These are phyloP conservation scores for Claviceps digitariae DNA, from an alignment of 2,329 filamentous ascomycete genomes.

Conservation along the genomic window DNA sequence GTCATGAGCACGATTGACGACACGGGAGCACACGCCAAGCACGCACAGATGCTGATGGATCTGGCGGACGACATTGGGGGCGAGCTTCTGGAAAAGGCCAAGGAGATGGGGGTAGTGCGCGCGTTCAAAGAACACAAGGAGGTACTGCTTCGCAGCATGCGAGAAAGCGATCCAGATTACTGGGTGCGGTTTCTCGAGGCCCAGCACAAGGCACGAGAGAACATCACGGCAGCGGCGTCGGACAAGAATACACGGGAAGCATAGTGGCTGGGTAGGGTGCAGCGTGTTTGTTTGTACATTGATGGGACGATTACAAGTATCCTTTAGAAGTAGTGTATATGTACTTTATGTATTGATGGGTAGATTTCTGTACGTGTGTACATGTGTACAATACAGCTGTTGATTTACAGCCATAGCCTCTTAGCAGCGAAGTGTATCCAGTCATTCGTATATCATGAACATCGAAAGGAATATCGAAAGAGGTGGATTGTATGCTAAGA, in stretches of 20 bases:
- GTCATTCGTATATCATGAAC: too few species aligned
- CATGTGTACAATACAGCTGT: too few species aligned
- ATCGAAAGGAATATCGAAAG: too few species aligned
- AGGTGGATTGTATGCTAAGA: too few species aligned
- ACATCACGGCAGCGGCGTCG: slow-evolving; percentile 25
- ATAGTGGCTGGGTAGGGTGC: too few species aligned
- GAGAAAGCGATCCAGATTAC: slow-evolving; percentile 51
- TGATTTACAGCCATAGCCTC: too few species aligned
- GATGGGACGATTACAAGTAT: too few species aligned
- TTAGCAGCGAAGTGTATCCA: too few species aligned
- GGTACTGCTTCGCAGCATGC: slow-evolving; percentile 33
- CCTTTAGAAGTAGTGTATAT: too few species aligned
- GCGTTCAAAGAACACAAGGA: slow-evolving; percentile 47
- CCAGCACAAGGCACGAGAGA: slow-evolving; percentile 44
- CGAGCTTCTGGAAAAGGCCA: slow-evolving; percentile 40
- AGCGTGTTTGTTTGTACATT: too few species aligned
- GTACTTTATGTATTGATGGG: too few species aligned
- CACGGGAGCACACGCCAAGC: slow-evolving; percentile 35
- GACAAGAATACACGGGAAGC: slow-evolving; percentile 18
- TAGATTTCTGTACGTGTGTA: too few species aligned
- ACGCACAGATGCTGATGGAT: slow-evolving; percentile 40
- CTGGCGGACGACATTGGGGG: slow-evolving; percentile 51
- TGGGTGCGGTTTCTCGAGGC: slow-evolving; percentile 50
- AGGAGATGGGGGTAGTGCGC: slow-evolving; percentile 44
- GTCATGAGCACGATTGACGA: slow-evolving; percentile 35